Percentiles rank a stretch among this genome's conserved stretches.
Evolutionary conservation across 345 rosid species (phyloP).

Genomic region (Geranium rotundifolium): DNA sequence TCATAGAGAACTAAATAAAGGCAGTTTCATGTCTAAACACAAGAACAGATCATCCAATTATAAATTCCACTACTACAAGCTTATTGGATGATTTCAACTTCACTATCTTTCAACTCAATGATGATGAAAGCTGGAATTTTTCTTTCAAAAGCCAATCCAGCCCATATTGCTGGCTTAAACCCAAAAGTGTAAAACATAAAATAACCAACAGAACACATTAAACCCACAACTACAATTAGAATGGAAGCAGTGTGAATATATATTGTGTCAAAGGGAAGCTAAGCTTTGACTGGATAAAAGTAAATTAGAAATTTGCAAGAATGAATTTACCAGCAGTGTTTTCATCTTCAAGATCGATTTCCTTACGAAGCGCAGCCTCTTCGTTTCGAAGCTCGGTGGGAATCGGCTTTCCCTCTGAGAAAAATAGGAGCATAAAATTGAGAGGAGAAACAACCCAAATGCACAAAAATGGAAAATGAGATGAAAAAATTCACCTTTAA

Average conservation of each 20-base stretch:
- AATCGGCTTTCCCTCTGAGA: constrained; percentile 80
- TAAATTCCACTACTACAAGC: too few species aligned
- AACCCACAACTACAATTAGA: not conserved
- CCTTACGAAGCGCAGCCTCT: constrained; percentile 68
- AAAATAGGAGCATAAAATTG: not conserved
- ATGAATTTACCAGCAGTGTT: constrained; percentile 41
- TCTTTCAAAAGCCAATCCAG: too few species aligned
- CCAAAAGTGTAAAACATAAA: too few species aligned
- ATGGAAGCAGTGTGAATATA: not conserved
- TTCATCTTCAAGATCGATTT: constrained; percentile 80
- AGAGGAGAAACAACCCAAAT: not conserved
- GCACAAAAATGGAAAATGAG: not conserved
- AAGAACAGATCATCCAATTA: too few species aligned
- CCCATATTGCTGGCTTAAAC: too few species aligned
- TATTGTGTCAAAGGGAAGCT: not conserved
- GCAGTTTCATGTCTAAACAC: too few species aligned
- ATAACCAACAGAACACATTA: not conserved
- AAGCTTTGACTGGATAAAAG: not conserved
- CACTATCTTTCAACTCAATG: too few species aligned
- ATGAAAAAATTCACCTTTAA: constrained; percentile 35
- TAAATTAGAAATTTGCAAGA: not conserved
- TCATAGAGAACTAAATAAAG: too few species aligned
- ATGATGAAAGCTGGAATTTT: too few species aligned
- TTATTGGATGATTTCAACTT: too few species aligned
- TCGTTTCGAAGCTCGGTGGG: constrained; percentile 88